A percentile compares a stretch with the other conserved stretches of the same genome.
These are phyloP conservation scores for Cryphonectria radicalis DNA, from an alignment of 2,329 filamentous ascomycete genomes.

Conservation along the genomic window DNA sequence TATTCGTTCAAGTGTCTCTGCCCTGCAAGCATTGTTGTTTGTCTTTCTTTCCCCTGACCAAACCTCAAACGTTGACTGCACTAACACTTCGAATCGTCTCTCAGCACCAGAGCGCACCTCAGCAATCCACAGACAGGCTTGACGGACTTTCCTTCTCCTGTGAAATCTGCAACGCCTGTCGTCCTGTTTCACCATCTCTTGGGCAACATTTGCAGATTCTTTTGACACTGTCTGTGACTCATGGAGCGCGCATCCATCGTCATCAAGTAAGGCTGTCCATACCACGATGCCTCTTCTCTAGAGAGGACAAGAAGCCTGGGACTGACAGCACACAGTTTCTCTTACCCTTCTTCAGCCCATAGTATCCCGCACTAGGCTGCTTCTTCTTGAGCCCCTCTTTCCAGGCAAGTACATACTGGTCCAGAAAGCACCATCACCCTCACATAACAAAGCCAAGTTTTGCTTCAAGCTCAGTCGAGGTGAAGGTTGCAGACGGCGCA, in stretches of 20 bases:
- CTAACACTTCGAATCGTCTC: background rate
- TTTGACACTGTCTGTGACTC: background rate
- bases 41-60: background rate
- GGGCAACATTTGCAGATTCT: background rate
- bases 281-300: background rate
- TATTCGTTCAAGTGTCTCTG: background rate
- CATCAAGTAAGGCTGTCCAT: conserved; percentile 1
- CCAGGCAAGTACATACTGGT: background rate
- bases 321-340: background rate
- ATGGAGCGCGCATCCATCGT: conserved; percentile 5
- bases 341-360: background rate
- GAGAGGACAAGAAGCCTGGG: background rate
- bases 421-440: background rate
- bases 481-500: background rate
- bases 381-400: background rate
- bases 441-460: background rate
- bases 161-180: background rate
- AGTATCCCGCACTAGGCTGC: background rate
- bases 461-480: background rate
- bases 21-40: background rate
- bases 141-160: background rate
- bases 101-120: background rate
- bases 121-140: background rate
- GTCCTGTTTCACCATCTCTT: background rate
- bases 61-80: background rate